These are phyloP conservation scores for Keithomyces neogunnii DNA, from an alignment of 2,329 filamentous ascomycete genomes.

Conservation along the genomic window DNA sequence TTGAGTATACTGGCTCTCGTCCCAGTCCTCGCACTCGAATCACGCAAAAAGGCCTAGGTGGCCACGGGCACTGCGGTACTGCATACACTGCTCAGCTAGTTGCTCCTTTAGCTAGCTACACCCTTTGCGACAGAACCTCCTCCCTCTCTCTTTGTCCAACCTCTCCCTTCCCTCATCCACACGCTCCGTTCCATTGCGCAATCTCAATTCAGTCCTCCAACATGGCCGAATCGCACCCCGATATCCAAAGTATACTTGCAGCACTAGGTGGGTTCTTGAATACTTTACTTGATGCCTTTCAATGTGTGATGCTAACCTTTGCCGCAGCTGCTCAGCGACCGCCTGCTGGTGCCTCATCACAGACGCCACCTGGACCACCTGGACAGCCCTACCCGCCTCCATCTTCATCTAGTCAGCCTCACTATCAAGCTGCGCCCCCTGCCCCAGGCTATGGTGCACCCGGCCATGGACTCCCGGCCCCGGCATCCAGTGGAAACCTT, in stretches of 20 bases:
- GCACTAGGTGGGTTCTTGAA: constrained; percentile 34
- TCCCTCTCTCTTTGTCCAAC: not conserved
- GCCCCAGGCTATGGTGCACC: constrained; percentile 27
- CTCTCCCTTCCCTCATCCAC: not conserved
- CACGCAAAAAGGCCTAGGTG: not conserved
- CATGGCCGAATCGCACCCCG: constrained; percentile 31
- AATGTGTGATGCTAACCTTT: not conserved
- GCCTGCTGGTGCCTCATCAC: constrained; percentile 31
- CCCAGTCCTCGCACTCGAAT: not conserved
- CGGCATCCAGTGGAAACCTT: constrained; percentile 65
- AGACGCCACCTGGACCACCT: constrained; percentile 30
- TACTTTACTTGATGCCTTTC: no score
- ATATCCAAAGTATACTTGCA: constrained; percentile 39
- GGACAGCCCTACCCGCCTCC: constrained; percentile 31
- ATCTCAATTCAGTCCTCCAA: not conserved
- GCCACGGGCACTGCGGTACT: not conserved
- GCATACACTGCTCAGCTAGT: not conserved
- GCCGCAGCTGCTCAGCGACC: constrained; percentile 35
- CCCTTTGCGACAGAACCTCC: not conserved
- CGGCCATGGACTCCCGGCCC: constrained; percentile 51
- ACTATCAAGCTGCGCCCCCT: constrained; percentile 31
- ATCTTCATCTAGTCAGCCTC: constrained; percentile 24
- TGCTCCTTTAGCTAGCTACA: not conserved
- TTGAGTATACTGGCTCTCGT: not conserved
- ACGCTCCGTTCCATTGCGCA: not conserved